Percentiles rank a stretch among this genome's conserved stretches.
Evolutionary conservation across 495 filamentous ascomycete species (phyloP).

Genomic region (Neurospora sublineolata): DNA sequence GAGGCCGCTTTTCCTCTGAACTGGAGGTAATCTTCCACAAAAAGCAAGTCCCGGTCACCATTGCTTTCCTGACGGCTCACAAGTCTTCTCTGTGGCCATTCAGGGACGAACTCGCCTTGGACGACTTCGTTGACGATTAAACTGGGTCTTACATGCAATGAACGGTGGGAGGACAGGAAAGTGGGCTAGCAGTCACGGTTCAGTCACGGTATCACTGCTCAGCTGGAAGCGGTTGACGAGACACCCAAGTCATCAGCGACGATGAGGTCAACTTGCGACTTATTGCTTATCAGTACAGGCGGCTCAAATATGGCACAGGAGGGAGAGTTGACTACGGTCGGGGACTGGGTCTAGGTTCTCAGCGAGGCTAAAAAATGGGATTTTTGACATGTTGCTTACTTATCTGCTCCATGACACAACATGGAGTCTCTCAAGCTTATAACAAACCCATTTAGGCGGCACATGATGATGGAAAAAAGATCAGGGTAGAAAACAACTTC

Average conservation of each 20-base stretch:
- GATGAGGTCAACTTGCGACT: not conserved
- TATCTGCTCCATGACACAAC: not conserved
- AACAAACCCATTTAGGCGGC: not conserved
- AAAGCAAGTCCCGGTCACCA: fast-evolving
- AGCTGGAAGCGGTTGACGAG: not conserved
- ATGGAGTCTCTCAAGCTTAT: fast-evolving
- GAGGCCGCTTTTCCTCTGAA: not conserved
- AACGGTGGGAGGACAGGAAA: not conserved
- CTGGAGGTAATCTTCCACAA: not conserved
- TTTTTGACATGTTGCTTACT: not conserved
- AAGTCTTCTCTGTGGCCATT: not conserved
- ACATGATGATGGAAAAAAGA: not conserved
- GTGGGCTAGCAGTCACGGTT: not conserved
- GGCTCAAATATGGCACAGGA: too few relatives aligned
- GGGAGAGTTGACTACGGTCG: not conserved
- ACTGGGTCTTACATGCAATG: not conserved
- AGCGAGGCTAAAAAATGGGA: not conserved
- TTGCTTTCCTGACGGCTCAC: not conserved
- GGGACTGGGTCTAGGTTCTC: not conserved
- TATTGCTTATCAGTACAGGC: not conserved
- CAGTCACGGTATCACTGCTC: not conserved
- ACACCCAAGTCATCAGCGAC: not conserved
- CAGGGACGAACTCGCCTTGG: fast-evolving
- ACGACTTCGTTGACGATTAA: fast-evolving
- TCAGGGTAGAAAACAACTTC: not conserved